Base-by-base conservation (phyloP, 257 asterid genomes). In the Eustoma russellianum region DNA sequence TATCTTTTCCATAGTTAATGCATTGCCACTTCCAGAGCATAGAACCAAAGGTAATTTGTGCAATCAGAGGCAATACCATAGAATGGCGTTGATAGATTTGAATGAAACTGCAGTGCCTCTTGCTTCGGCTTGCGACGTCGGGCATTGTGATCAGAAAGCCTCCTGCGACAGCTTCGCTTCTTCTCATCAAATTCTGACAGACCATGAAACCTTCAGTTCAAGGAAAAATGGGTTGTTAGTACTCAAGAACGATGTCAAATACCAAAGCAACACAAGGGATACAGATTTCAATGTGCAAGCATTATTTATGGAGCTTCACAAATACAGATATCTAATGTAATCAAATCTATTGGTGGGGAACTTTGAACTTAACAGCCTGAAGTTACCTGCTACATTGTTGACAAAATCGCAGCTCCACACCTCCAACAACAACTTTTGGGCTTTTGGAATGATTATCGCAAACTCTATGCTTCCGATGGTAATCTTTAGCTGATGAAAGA, bases 381-480 rank as follows among this genome's bases (percentile, higher is more conserved):
- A 62, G 40, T 33, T 52, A 91, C 96, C 98, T n/a, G 94, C 95
- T 85, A 73, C 97, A 88, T 61, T 82, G 95, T 46, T 85, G 97
- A 75, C 93, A 88, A 44, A 88, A 88, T 7, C 93, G 70, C 7
- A 77, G 83, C 17, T 82, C 91, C 56, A 77, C 50, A 5, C 97
- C 95, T 0, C 78, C 79, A 19, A 19, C 28, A 19, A 19, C 28
- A 1, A 19, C 28, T 19, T 19, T 19, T 19, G 94, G 77, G 73
- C 71, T 69, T 60, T 90, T 90, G 48, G 98, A 83, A 73, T 91
- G 98, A 48, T 44, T 16, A 41, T 74, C 96, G 53, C 98, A 91
- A 45, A 91, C 95, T 64, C 80, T 75, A 67, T 91, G 96, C 82
- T 87, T 86, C n/a, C 91, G 78, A 59, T 91, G 94, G 68, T 91